Conservation (phyloP, 2,329 filamentous ascomycete genomes). For the Pseudocercospora crystallina region DNA sequence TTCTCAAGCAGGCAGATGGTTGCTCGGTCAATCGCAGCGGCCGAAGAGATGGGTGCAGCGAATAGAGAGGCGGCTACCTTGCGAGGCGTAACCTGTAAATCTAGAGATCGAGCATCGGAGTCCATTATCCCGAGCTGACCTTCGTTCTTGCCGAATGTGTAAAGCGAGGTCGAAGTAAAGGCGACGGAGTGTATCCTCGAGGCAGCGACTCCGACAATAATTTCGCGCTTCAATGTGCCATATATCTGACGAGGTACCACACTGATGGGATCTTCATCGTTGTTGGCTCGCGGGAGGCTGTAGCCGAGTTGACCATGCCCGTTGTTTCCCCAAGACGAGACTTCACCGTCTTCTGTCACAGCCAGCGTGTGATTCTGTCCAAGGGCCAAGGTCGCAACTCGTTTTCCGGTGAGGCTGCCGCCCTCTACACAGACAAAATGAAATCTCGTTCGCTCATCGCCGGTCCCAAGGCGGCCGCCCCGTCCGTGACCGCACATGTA, state of each 20-base stretch:
- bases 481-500: slow-evolving; percentile 91
- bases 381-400: slow-evolving; percentile 73
- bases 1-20: slow-evolving; percentile 84
- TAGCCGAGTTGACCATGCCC: slow-evolving; percentile 84
- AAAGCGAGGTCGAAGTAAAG: slow-evolving; percentile 76
- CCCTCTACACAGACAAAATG: slow-evolving; percentile 79
- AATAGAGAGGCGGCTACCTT: slow-evolving; percentile 87
- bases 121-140: slow-evolving; percentile 93
- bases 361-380: slow-evolving; percentile 91
- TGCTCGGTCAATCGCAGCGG: slow-evolving; percentile 86
- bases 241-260: slow-evolving; percentile 83
- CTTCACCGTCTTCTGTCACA: slow-evolving; percentile 78
- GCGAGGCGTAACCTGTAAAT: slow-evolving; percentile 76
- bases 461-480: slow-evolving; percentile 83
- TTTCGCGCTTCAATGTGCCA: slow-evolving; percentile 83
- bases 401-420: slow-evolving; percentile 70
- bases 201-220: slow-evolving; percentile 77
- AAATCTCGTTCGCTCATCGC: slow-evolving; percentile 87
- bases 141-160: slow-evolving; percentile 92
- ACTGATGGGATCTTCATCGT: slow-evolving; percentile 82
- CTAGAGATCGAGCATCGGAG: slow-evolving; percentile 87
- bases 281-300: slow-evolving; percentile 64
- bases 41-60: slow-evolving; percentile 68
- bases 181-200: slow-evolving; percentile 90
- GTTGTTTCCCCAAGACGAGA: slow-evolving; percentile 95